Percentiles rank a stretch among this genome's conserved stretches.
Evolutionary conservation across 768 basidiomycete species (phyloP).

Genomic region (Baorangia bicolor): DNA sequence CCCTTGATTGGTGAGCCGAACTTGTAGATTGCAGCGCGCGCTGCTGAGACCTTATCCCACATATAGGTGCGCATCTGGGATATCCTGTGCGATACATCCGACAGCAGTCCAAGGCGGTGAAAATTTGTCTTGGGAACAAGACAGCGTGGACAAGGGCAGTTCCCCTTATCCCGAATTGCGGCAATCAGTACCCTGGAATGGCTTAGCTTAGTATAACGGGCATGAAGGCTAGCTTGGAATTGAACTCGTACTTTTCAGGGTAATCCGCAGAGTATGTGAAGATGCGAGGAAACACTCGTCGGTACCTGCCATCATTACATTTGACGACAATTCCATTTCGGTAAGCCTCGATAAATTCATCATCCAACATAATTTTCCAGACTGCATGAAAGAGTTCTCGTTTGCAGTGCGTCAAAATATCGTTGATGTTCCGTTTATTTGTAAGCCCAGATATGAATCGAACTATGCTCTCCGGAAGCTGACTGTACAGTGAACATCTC

Average conservation of each 20-base stretch:
- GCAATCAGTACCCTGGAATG: too few relatives aligned
- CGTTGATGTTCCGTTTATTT: neutral
- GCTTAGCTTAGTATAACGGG: too few relatives aligned
- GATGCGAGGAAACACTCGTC: conserved; percentile 26
- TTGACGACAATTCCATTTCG: conserved; percentile 21
- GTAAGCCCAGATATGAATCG: neutral
- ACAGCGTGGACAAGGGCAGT: conserved; percentile 34
- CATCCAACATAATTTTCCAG: too few relatives aligned
- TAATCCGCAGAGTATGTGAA: conserved; percentile 39
- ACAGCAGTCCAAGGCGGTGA: conserved; percentile 5
- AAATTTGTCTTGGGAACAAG: conserved; percentile 16
- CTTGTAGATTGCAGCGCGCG: conserved; percentile 9
- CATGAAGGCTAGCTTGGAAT: too few relatives aligned
- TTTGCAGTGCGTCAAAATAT: neutral
- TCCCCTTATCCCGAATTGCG: conserved; percentile 27
- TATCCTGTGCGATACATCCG: conserved; percentile 5
- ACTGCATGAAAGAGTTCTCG: neutral
- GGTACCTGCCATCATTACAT: conserved; percentile 21
- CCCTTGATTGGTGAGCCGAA: conserved; percentile 14
- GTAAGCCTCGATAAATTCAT: too few relatives aligned
- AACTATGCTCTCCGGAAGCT: neutral
- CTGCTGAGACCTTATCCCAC: neutral
- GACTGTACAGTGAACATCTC: neutral
- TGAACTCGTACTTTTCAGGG: conserved; percentile 37
- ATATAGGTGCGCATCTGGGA: neutral